Base-by-base conservation (phyloP, 192 early-diverging fungal species). In the Backusella australiensis region DNA sequence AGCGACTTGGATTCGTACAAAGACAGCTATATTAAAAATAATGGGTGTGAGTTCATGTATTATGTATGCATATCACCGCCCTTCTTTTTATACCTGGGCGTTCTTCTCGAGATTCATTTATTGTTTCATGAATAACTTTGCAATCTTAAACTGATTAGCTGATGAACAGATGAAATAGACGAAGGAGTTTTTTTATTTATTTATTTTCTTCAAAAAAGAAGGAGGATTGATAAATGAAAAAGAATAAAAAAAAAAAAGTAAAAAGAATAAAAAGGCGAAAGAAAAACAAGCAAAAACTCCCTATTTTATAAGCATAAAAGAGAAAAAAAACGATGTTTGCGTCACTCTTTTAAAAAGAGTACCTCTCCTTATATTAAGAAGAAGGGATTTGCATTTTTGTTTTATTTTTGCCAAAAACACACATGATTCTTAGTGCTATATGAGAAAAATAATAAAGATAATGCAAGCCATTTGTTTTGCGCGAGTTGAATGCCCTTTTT, bases 31-130 rank as follows among this genome's bases (percentile, higher is more conserved):
- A 32, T 21, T 15, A 67, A 41, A 41, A 17, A 65, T 32, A 23
- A 67, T 75, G 11, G 34, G 67, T 67, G 32, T 32, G 15, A 19
- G 17, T 34, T 41, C 1, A 42, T 36, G 59, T 44, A 59, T 53
- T 11, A 49, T 49, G 46, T 49, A 49, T 49, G 46, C 46, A 49
- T 49, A 49, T 49, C 46, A 6, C 19, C 46, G 19, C 46, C 46
- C 46, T 49, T 17, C 6, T 49, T 66, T 9, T 72, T 49, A 14
- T 63, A 75, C 74, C 74, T 75, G 36, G 74, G 36, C 63, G 67
- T 66, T 67, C 23, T 75, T 34, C 74, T 75, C 74, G 65, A 65
- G 74, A 75, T 75, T 67, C 74, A 75, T 75, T 42, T 75, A 75
- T 42, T 75, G 65, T 36, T 74, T 35, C 59, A 75, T 75, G 65